These are phyloP conservation scores for Cryomyces antarcticus DNA, from an alignment of 495 filamentous ascomycete species.

Conservation along the genomic window DNA sequence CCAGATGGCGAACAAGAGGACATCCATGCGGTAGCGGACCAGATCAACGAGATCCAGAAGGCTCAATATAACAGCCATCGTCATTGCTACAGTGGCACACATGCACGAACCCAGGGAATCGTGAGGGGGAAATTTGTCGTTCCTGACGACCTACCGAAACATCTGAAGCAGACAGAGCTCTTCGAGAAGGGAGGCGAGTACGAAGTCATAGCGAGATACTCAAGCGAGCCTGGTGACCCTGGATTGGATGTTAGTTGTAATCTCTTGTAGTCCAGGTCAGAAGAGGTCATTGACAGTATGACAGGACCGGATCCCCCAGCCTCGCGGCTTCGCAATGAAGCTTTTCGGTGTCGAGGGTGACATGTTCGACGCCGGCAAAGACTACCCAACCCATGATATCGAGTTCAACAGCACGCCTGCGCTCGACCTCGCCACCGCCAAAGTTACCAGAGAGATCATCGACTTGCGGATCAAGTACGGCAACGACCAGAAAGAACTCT, in stretches of 20 bases:
- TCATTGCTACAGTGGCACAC: conserved; percentile 21
- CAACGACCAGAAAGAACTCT: conserved; percentile 17
- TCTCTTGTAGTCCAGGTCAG: no score
- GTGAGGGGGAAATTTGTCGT: conserved; percentile 26
- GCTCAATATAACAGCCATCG: conserved; percentile 25
- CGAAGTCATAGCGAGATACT: conserved; percentile 20
- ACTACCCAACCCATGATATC: conserved; percentile 24
- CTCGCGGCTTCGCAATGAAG: conserved; percentile 29
- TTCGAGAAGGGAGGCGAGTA: conserved; percentile 22
- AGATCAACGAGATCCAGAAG: conserved; percentile 27
- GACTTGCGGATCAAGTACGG: conserved; percentile 25
- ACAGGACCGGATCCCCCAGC: conserved; percentile 23
- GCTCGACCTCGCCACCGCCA: conserved; percentile 26
- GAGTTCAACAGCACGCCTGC: conserved; percentile 29
- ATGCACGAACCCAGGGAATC: conserved; percentile 25
- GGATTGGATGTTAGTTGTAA: conserved; percentile 19
- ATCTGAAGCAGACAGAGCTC: conserved; percentile 24
- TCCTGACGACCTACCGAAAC: conserved; percentile 18
- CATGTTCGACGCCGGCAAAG: conserved; percentile 21
- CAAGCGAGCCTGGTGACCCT: conserved; percentile 23
- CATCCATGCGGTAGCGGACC: conserved; percentile 25
- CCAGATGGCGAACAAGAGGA: conserved; percentile 24
- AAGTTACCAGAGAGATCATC: conserved; percentile 26
- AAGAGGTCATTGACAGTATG: not conserved
- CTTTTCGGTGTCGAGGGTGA: conserved; percentile 25